Percentiles rank a stretch among this genome's conserved stretches.
phyloP scores from a whole-genome alignment of 129 eudicot species.

The Chrysanthemum lavandulifolium region DNA sequence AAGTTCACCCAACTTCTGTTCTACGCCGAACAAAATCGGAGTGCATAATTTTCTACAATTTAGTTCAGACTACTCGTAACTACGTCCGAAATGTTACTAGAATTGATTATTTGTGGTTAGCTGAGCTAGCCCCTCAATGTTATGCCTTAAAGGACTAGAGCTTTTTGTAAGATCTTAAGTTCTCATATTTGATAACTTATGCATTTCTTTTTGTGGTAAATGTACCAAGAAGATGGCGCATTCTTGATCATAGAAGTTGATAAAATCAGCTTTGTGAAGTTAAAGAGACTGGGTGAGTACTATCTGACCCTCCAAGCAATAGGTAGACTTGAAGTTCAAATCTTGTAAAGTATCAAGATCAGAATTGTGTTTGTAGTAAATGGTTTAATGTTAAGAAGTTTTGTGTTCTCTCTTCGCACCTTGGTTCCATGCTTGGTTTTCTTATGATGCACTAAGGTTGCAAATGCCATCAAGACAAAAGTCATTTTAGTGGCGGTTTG shows the following conservation, averaged over 20 bases:
- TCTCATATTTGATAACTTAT: neutral
- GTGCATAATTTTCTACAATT: conserved; percentile 71
- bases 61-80: conserved; percentile 73
- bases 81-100: conserved; percentile 75
- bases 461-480: too few relatives aligned
- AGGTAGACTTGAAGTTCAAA: too few relatives aligned
- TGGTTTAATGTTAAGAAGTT: too few relatives aligned
- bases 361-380: too few relatives aligned
- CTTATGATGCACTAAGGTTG: too few relatives aligned
- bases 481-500: too few relatives aligned
- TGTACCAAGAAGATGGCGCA: neutral
- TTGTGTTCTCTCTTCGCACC: too few relatives aligned
- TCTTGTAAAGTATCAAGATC: too few relatives aligned
- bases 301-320: too few relatives aligned
- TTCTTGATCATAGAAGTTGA: neutral
- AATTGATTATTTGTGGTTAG: conserved; percentile 88
- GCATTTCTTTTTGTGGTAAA: neutral
- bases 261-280: too few relatives aligned
- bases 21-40: conserved; percentile 68
- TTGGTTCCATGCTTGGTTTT: too few relatives aligned
- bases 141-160: conserved; percentile 51
- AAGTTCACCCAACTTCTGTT: conserved; percentile 86
- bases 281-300: too few relatives aligned
- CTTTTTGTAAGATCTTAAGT: neutral
- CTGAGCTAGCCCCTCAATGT: conserved; percentile 90